Evolutionary conservation across 2,329 filamentous ascomycete species (phyloP).

Genomic region (Colletotrichum ledebouriae): DNA sequence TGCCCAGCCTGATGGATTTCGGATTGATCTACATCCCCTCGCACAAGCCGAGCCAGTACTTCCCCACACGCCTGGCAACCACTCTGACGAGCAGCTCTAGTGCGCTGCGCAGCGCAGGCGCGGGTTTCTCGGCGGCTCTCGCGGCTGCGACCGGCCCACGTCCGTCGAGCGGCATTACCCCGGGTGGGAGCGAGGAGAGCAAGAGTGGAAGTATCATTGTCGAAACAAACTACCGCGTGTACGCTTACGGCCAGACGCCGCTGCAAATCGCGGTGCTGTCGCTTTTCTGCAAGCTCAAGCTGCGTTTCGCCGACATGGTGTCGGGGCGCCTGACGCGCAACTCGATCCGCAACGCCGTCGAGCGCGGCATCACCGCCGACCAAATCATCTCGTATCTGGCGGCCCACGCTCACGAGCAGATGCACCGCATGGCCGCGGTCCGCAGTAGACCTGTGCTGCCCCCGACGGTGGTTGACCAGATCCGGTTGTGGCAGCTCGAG

Average conservation of each 20-base stretch:
- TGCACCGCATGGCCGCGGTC: constrained; percentile 76
- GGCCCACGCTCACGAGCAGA: constrained; percentile 94
- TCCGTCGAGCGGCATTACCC: constrained; percentile 51
- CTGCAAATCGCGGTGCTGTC: constrained; percentile 94
- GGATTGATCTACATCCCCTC: constrained; percentile 85
- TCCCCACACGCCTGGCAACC: constrained; percentile 93
- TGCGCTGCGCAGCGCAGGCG: constrained; percentile 77
- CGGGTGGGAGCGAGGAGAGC: constrained; percentile 56
- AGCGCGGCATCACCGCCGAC: constrained; percentile 91
- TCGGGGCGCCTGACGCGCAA: constrained; percentile 91
- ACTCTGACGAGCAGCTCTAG: constrained; percentile 84
- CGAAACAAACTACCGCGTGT: constrained; percentile 97
- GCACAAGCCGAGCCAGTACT: constrained; percentile 74
- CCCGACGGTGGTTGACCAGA: constrained; percentile 97
- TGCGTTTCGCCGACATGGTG: constrained; percentile 94
- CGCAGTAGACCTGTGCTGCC: constrained; percentile 81
- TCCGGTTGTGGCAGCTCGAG: constrained; percentile 96
- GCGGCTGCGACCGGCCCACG: constrained; percentile 55
- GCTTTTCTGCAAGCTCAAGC: constrained; percentile 88
- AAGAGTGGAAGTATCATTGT: constrained; percentile 88
- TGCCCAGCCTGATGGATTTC: constrained; percentile 92
- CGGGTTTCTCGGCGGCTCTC: constrained; percentile 77
- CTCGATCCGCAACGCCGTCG: constrained; percentile 88
- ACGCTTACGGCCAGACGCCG: constrained; percentile 94
- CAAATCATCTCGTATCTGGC: constrained; percentile 96